A percentile compares a stretch with the other conserved stretches of the same genome.
These are phyloP conservation scores for Neospora caninum DNA, from an alignment of 169 alveolate species.

Conservation along the genomic window DNA sequence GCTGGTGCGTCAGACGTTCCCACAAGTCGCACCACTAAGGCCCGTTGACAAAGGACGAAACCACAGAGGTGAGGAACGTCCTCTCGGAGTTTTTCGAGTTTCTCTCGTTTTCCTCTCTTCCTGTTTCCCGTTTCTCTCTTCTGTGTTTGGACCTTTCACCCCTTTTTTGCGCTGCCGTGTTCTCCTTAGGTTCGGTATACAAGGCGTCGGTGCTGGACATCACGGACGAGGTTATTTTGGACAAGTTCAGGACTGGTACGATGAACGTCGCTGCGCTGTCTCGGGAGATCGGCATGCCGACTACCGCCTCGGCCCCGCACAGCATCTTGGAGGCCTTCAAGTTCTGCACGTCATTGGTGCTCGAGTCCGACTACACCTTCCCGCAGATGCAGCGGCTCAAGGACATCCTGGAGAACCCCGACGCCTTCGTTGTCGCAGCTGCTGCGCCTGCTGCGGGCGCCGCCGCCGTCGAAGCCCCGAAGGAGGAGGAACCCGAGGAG, in stretches of 20 bases:
- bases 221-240: slow-evolving; percentile 91
- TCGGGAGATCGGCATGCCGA: slow-evolving; percentile 92
- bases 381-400: slow-evolving; percentile 93
- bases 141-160: neutral
- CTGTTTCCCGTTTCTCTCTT: neutral
- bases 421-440: slow-evolving; percentile 86
- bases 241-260: slow-evolving; percentile 88
- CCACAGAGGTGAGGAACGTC: neutral
- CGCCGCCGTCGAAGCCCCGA: slow-evolving; percentile 79
- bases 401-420: slow-evolving; percentile 93
- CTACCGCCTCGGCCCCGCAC: slow-evolving; percentile 96
- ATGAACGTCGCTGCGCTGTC: slow-evolving; percentile 94
- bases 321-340: slow-evolving; percentile 95
- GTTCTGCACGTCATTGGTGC: slow-evolving; percentile 95
- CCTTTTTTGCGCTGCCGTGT: neutral
- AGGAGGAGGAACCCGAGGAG: slow-evolving; percentile 81
- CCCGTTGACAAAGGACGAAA: neutral
- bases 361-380: slow-evolving; percentile 93
- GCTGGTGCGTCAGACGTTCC: too few species aligned
- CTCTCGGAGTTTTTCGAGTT: neutral
- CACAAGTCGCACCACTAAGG: neutral
- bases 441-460: slow-evolving; percentile 73
- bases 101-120: neutral
- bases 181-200: slow-evolving; percentile 78
- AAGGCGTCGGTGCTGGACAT: slow-evolving; percentile 95